Percentiles rank a stretch among this genome's conserved stretches.
Evolutionary conservation across 257 asterid species (phyloP).

Genomic region (Euphrasia confusa): DNA sequence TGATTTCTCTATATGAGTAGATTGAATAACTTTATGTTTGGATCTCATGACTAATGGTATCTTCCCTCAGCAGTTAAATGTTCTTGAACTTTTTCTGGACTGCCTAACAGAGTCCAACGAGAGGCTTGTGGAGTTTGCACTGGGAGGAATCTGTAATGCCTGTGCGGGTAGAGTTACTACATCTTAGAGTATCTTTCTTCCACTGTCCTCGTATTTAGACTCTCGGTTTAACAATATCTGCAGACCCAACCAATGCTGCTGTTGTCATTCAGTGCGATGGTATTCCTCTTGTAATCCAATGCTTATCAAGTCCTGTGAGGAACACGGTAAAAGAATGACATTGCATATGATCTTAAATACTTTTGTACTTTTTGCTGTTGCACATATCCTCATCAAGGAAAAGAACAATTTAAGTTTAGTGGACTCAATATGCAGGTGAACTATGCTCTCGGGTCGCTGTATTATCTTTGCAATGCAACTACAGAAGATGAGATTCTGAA

Average conservation of each 20-base stretch:
- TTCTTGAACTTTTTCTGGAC: constrained; percentile 87
- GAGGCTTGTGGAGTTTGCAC: constrained; percentile 84
- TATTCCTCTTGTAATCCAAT: constrained; percentile 72
- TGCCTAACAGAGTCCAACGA: constrained; percentile 87
- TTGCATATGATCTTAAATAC: not conserved
- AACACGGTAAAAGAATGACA: constrained; percentile 54
- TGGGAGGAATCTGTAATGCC: constrained; percentile 88
- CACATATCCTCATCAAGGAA: too few relatives aligned
- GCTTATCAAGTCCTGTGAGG: constrained; percentile 89
- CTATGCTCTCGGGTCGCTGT: constrained; percentile 67
- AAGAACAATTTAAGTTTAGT: not conserved
- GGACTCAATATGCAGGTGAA: constrained; percentile 48
- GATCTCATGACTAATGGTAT: constrained; percentile 5
- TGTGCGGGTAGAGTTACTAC: constrained; percentile 50
- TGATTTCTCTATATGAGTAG: constrained; percentile 1
- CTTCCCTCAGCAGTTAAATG: constrained; percentile 60
- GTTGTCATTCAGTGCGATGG: constrained; percentile 67
- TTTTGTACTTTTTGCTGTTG: too few relatives aligned
- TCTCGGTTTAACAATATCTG: constrained; percentile 10
- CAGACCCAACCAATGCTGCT: constrained; percentile 85
- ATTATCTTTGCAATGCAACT: constrained; percentile 62
- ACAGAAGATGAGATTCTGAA: constrained; percentile 61
- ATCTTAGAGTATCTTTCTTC: not conserved
- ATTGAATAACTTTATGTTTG: not conserved
- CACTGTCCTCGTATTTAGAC: not conserved